These are phyloP conservation scores for Halophytophthora batemanensis DNA, from an alignment of 352 stramenopile genomes.

Conservation along the genomic window DNA sequence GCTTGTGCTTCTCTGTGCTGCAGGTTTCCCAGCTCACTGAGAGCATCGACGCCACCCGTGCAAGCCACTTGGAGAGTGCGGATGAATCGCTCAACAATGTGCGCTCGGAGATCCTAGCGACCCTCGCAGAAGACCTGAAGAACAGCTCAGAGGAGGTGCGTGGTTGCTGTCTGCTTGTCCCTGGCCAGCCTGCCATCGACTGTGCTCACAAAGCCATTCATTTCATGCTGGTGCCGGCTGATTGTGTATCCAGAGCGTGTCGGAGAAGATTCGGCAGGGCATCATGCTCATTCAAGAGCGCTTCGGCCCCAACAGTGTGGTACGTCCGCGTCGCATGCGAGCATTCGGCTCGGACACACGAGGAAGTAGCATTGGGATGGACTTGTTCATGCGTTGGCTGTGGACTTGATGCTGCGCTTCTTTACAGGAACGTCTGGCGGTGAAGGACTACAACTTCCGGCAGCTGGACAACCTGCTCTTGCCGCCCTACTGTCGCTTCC, in stretches of 20 bases:
- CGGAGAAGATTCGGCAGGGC: slow-evolving; percentile 76
- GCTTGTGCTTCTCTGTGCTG: neutral
- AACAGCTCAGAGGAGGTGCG: slow-evolving; percentile 52
- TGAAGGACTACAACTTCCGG: slow-evolving; percentile 90
- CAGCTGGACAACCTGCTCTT: slow-evolving; percentile 84
- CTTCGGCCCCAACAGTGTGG: slow-evolving; percentile 82
- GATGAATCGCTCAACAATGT: slow-evolving; percentile 78
- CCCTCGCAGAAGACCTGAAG: slow-evolving; percentile 65
- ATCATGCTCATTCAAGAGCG: slow-evolving; percentile 79
- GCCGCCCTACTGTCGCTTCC: slow-evolving; percentile 85
- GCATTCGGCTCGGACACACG: too few relatives aligned
- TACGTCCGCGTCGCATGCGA: slow-evolving; percentile 14
- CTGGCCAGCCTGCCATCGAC: too few relatives aligned
- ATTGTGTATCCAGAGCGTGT: slow-evolving; percentile 23
- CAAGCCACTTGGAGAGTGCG: slow-evolving; percentile 69
- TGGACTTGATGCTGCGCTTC: neutral
- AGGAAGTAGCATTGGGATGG: too few relatives aligned
- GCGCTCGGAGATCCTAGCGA: slow-evolving; percentile 71
- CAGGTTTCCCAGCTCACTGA: slow-evolving; percentile 85
- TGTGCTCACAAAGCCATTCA: neutral
- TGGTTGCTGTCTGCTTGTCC: too few relatives aligned
- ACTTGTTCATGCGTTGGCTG: neutral
- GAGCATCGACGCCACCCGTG: slow-evolving; percentile 79
- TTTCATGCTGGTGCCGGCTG: slow-evolving; percentile 3
- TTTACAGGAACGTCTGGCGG: slow-evolving; percentile 66